These are phyloP conservation scores for Intubia oerlemansii DNA, from an alignment of 2,329 filamentous ascomycete species.

Conservation along the genomic window DNA sequence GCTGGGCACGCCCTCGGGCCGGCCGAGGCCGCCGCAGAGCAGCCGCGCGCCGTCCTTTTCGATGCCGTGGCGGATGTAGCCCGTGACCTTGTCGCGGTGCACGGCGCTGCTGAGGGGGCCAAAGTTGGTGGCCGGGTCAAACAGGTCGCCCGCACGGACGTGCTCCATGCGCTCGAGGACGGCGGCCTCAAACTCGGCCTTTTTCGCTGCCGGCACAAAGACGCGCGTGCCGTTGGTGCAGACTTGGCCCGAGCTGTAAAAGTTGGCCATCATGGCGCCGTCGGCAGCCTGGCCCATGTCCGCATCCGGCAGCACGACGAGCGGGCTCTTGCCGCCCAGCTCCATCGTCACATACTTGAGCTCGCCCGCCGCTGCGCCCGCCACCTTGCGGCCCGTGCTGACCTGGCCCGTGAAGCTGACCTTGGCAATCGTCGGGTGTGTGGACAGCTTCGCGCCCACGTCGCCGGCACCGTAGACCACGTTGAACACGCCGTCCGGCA, in stretches of 20 bases:
- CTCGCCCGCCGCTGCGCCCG: constrained; percentile 36
- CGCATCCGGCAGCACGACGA: constrained; percentile 57
- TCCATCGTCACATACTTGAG: constrained; percentile 50
- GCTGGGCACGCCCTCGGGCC: constrained; percentile 24
- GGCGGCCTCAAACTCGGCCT: constrained; percentile 18
- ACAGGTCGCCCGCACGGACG: constrained; percentile 51
- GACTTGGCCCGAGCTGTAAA: constrained; percentile 77
- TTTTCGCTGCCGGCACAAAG: constrained; percentile 49
- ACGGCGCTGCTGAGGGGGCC: constrained; percentile 58
- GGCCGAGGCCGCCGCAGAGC: constrained; percentile 42
- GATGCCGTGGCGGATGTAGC: constrained; percentile 57
- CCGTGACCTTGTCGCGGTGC: constrained; percentile 59
- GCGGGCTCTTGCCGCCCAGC: constrained; percentile 43
- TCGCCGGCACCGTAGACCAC: constrained; percentile 19
- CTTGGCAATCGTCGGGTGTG: constrained; percentile 27
- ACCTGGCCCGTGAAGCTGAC: constrained; percentile 51
- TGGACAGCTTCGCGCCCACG: constrained; percentile 7
- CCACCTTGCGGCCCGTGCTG: constrained; percentile 42
- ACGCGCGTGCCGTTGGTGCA: constrained; percentile 86
- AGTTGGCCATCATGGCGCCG: constrained; percentile 84
- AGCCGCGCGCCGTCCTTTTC: constrained; percentile 52
- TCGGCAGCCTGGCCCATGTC: constrained; percentile 64
- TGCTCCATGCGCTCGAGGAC: constrained; percentile 49
- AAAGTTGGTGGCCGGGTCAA: constrained; percentile 56
- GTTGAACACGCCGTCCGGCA: constrained; percentile 22